A percentile compares a stretch with the other conserved stretches of the same genome.
Conservation (phyloP, 228 moss, liverwort and hornwort genomes). For the Sphagnum magellanicum region DNA sequence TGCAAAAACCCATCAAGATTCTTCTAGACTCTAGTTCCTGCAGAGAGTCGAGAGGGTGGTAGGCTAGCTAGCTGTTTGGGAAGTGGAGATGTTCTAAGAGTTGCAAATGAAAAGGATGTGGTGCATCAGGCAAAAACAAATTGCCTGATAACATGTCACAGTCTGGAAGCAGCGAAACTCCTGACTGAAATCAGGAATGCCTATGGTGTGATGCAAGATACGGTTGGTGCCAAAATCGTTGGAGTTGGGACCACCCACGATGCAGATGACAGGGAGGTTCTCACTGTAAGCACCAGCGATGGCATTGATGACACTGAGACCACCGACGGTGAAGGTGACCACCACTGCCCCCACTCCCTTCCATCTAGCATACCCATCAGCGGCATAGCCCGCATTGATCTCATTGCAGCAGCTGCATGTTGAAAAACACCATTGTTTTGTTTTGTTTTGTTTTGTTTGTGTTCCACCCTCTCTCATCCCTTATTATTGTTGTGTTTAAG, state of each 20-base stretch:
- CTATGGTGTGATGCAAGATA: slow-evolving; percentile 74
- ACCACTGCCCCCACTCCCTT: slow-evolving; percentile 75
- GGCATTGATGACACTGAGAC: slow-evolving; percentile 78
- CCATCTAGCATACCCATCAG: slow-evolving; percentile 73
- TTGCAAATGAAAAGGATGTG: too few species aligned
- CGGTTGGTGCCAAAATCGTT: slow-evolving; percentile 70
- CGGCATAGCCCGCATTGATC: slow-evolving; percentile 83
- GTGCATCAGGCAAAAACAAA: background rate
- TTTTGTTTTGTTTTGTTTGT: too few species aligned
- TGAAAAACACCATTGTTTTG: too few species aligned
- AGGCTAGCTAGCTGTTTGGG: too few species aligned
- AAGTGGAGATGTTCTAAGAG: too few species aligned
- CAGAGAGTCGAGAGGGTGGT: too few species aligned
- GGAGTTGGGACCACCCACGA: slow-evolving; percentile 79
- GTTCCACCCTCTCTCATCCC: too few species aligned
- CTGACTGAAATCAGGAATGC: slow-evolving; percentile 56
- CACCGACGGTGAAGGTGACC: slow-evolving; percentile 84
- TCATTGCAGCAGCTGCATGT: slow-evolving; percentile 68
- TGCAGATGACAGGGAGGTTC: slow-evolving; percentile 78
- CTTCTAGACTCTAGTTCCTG: too few species aligned
- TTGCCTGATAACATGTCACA: slow-evolving; percentile 75
- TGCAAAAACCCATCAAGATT: too few species aligned
- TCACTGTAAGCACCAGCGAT: slow-evolving; percentile 86
- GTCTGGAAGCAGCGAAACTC: slow-evolving; percentile 67
- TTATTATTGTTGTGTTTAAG: too few species aligned